phyloP scores from a whole-genome alignment of 2,329 filamentous ascomycete species.

The Aspergillus spinulosporus region DNA sequence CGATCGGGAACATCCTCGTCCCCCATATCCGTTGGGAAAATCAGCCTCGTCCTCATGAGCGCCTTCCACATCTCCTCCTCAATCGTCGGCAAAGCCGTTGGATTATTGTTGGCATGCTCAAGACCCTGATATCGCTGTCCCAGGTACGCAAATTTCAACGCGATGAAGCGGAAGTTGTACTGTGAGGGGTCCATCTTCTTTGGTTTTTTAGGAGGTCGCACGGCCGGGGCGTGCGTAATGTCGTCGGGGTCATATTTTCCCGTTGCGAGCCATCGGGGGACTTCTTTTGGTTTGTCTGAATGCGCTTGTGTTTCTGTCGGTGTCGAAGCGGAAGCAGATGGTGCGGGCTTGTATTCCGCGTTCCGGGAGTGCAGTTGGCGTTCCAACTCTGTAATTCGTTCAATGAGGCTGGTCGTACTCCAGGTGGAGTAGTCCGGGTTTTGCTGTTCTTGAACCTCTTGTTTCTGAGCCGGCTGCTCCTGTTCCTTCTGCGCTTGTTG shows the following conservation, averaged over 20 bases:
- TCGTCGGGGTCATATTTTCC: conserved; percentile 22
- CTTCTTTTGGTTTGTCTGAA: not conserved
- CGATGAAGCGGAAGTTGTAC: conserved; percentile 81
- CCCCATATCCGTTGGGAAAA: conserved; percentile 63
- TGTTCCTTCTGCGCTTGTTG: not conserved
- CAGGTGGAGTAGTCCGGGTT: conserved; percentile 61
- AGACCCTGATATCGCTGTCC: conserved; percentile 91
- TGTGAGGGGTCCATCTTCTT: conserved; percentile 72
- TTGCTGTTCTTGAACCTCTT: conserved; percentile 12
- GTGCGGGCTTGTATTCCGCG: conserved; percentile 30
- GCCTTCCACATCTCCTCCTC: conserved; percentile 95
- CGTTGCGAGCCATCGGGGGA: not conserved
- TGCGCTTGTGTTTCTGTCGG: not conserved
- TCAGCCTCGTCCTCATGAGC: conserved; percentile 75
- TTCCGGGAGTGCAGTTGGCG: conserved; percentile 59
- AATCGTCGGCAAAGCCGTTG: conserved; percentile 72
- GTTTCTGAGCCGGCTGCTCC: not conserved
- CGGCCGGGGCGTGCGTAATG: conserved; percentile 25
- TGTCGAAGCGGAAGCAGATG: conserved; percentile 13
- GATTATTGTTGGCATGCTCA: conserved; percentile 75
- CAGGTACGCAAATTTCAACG: conserved; percentile 90
- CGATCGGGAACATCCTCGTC: conserved; percentile 39
- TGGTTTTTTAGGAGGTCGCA: conserved; percentile 44
- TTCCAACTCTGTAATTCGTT: conserved; percentile 68
- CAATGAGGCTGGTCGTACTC: conserved; percentile 68